Evolutionary conservation across 805 yeast genomes (phyloP).

Genomic region (Nakazawaea populi): DNA sequence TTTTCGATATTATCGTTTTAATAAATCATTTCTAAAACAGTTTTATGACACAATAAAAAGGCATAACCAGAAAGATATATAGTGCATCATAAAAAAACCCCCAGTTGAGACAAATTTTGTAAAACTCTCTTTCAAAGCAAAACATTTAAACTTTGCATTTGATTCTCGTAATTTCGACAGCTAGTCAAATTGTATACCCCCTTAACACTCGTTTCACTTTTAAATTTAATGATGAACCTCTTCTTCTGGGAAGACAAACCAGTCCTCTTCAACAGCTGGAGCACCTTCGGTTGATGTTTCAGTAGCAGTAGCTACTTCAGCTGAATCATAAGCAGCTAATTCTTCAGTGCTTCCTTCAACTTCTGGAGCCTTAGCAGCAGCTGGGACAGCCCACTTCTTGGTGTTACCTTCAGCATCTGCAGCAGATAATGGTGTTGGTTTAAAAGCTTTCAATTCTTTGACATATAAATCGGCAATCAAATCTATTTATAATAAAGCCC

Average conservation of each 20-base stretch:
- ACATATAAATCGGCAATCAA: constrained; percentile 80
- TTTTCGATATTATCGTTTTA: too few relatives aligned
- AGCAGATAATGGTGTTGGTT: constrained; percentile 71
- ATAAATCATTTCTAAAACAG: not conserved
- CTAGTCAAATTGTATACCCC: too few relatives aligned
- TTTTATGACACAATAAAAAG: constrained; percentile 2
- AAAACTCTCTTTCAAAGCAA: not conserved
- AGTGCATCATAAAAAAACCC: not conserved
- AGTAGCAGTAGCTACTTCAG: constrained; percentile 64
- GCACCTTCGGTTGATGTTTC: constrained; percentile 40
- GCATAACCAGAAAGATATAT: not conserved
- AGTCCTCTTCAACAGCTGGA: constrained; percentile 47
- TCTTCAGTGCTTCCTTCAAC: constrained; percentile 64
- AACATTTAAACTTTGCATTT: not conserved
- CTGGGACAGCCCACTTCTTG: constrained; percentile 78
- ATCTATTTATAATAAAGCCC: constrained; percentile 26
- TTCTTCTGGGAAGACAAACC: constrained; percentile 77
- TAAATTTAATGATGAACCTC: constrained; percentile 40
- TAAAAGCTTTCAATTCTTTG: constrained; percentile 81
- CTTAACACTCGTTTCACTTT: too few relatives aligned
- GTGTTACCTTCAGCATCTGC: constrained; percentile 75
- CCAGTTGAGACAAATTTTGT: not conserved
- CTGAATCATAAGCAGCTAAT: constrained; percentile 59
- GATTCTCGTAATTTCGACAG: too few relatives aligned
- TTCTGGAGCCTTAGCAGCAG: constrained; percentile 69